Conservation (phyloP, 2,329 filamentous ascomycete genomes). For the Claviceps pazoutovae region DNA sequence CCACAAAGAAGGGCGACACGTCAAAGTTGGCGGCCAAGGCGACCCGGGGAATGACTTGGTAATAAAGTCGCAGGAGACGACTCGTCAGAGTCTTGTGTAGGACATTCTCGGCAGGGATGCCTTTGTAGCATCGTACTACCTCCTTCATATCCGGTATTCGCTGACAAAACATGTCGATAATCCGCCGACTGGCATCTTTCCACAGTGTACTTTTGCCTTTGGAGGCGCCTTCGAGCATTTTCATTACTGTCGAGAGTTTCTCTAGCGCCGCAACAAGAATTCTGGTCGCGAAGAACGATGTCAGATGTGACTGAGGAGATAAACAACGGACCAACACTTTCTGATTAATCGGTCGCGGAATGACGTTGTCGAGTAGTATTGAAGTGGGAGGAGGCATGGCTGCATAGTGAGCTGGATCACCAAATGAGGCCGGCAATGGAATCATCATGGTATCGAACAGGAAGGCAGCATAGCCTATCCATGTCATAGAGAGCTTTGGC, state of each 20-base stretch:
- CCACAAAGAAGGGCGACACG: conserved; percentile 61
- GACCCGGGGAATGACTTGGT: conserved; percentile 64
- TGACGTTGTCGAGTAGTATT: conserved; percentile 69
- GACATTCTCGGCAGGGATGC: conserved; percentile 51
- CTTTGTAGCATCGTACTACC: conserved; percentile 59
- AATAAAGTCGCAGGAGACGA: conserved; percentile 70
- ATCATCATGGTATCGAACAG: conserved; percentile 69
- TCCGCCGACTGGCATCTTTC: conserved; percentile 51
- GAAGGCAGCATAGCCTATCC: conserved; percentile 87
- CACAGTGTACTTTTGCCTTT: conserved; percentile 36
- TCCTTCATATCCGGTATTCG: conserved; percentile 74
- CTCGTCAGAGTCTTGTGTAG: conserved; percentile 69
- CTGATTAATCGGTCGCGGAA: conserved; percentile 70
- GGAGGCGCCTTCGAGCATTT: conserved; percentile 40
- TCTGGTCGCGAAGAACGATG: conserved; percentile 72
- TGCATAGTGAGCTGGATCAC: conserved; percentile 44
- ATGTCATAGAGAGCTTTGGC: conserved; percentile 81
- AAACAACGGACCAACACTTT: conserved; percentile 70
- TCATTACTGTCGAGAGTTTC: conserved; percentile 55
- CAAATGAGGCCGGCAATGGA: conserved; percentile 58
- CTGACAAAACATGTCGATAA: conserved; percentile 62
- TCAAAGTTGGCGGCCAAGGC: conserved; percentile 80
- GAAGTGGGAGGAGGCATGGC: conserved; percentile 65
- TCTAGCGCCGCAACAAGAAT: conserved; percentile 65
- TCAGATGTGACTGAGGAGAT: conserved; percentile 60